Percentiles rank a stretch among this genome's conserved stretches.
phyloP scores from a whole-genome alignment of 176 grass and related monocot species.

The Oryza officinalis region DNA sequence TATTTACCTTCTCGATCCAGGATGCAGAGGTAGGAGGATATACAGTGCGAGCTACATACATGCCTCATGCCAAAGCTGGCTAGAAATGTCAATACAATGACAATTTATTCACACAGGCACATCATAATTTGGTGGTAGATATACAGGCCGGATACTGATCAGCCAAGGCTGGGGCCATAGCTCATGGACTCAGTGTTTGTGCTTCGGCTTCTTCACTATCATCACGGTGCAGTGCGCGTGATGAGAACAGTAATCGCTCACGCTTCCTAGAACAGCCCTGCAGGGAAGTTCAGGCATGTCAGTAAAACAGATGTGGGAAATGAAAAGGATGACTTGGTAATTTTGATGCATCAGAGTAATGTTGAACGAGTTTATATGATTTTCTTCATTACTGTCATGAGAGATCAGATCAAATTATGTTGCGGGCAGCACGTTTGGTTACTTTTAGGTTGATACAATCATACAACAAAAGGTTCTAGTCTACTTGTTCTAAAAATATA shows the following conservation, averaged over 20 bases:
- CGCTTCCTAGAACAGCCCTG: slow-evolving; percentile 85
- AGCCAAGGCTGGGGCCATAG: background rate
- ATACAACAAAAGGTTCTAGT: background rate
- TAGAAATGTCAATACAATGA: background rate
- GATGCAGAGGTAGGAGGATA: background rate
- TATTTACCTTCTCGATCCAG: slow-evolving; percentile 9
- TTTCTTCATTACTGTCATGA: background rate
- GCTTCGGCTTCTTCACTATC: slow-evolving; percentile 92
- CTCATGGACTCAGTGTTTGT: slow-evolving; percentile 43
- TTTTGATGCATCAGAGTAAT: no score
- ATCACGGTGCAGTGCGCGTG: slow-evolving; percentile 93
- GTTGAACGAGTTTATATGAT: no score
- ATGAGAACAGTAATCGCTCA: slow-evolving; percentile 86
- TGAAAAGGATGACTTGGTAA: background rate
- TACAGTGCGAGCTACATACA: background rate
- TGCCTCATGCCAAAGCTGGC: background rate
- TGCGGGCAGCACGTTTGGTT: background rate
- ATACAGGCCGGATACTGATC: background rate
- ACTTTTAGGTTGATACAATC: background rate
- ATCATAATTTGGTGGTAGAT: background rate
- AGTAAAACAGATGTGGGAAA: background rate
- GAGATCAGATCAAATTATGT: background rate
- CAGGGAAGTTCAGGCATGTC: background rate
- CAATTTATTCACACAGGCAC: slow-evolving; percentile 31
- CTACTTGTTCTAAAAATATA: background rate